phyloP scores from a whole-genome alignment of 2,329 filamentous ascomycete genomes.

The Clarireedia hainanense region DNA sequence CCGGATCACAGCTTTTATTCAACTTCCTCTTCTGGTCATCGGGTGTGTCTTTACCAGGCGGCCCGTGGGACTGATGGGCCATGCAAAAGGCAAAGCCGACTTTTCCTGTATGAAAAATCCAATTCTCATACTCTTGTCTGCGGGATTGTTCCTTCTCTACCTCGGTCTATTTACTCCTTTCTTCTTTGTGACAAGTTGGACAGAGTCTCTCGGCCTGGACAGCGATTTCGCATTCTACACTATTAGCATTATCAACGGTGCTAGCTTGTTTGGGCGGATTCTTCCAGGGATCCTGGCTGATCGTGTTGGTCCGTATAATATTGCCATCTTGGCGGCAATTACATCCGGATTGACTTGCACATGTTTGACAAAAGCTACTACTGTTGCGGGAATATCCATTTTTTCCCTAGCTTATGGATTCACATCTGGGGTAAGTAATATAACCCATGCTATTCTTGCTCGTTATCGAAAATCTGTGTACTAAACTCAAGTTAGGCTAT shows the following conservation, averaged over 20 bases:
- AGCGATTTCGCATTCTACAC: conserved; percentile 40
- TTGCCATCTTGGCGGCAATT: background rate
- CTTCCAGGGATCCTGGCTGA: background rate
- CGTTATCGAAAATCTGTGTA: no score
- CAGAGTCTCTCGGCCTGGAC: conserved; percentile 38
- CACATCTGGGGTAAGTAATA: conserved; percentile 15
- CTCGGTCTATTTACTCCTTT: conserved; percentile 43
- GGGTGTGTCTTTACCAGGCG: conserved; percentile 10
- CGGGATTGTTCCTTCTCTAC: conserved; percentile 18
- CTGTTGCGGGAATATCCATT: background rate
- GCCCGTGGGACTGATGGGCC: background rate
- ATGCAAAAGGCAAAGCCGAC: conserved; percentile 11
- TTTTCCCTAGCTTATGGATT: conserved; percentile 8
- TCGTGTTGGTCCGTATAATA: conserved; percentile 13
- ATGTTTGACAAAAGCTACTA: conserved; percentile 3
- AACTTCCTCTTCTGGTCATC: conserved; percentile 15
- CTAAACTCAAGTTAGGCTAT: conserved; percentile 12
- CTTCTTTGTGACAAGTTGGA: conserved; percentile 36
- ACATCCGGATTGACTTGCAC: background rate
- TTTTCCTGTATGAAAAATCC: conserved; percentile 13
- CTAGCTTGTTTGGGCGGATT: background rate
- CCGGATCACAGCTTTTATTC: conserved; percentile 19
- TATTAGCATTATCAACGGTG: conserved; percentile 39
- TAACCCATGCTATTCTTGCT: background rate
- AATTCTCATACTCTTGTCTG: conserved; percentile 15